Conservation (phyloP, 495 filamentous ascomycete species). For the Trypethelium eluteriae region DNA sequence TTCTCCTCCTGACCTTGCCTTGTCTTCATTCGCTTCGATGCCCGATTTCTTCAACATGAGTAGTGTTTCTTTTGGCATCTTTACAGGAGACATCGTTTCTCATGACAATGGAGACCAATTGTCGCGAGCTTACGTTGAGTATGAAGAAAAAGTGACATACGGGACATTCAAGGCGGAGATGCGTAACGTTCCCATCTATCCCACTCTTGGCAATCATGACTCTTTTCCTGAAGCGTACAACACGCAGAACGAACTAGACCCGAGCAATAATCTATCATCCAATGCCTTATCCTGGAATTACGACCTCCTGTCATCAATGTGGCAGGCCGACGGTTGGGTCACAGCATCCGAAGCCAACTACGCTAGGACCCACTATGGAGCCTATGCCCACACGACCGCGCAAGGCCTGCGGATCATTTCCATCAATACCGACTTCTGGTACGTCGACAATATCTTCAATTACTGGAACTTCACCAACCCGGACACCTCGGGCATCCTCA, state of each 20-base stretch:
- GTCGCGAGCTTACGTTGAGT: constrained; percentile 13
- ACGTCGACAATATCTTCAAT: constrained; percentile 41
- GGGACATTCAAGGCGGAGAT: constrained; percentile 18
- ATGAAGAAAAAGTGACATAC: constrained; percentile 20
- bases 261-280: neutral
- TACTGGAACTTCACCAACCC: constrained; percentile 44
- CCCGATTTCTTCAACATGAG: constrained; percentile 17
- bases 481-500: constrained; percentile 45
- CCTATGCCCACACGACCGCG: constrained; percentile 45
- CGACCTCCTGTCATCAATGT: constrained; percentile 44
- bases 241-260: constrained; percentile 14
- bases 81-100: constrained; percentile 20
- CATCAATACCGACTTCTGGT: constrained; percentile 51
- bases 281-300: constrained; percentile 42
- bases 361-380: constrained; percentile 44
- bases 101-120: constrained; percentile 17
- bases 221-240: constrained; percentile 16
- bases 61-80: constrained; percentile 16
- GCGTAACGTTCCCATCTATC: constrained; percentile 13
- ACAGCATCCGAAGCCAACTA: constrained; percentile 36
- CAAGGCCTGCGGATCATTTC: constrained; percentile 45
- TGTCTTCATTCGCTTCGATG: constrained; percentile 29
- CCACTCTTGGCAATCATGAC: constrained; percentile 20
- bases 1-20: constrained; percentile 26
- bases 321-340: constrained; percentile 49